phyloP scores from a whole-genome alignment of 2,329 filamentous ascomycete genomes.

The Fusarium cicatricum region DNA sequence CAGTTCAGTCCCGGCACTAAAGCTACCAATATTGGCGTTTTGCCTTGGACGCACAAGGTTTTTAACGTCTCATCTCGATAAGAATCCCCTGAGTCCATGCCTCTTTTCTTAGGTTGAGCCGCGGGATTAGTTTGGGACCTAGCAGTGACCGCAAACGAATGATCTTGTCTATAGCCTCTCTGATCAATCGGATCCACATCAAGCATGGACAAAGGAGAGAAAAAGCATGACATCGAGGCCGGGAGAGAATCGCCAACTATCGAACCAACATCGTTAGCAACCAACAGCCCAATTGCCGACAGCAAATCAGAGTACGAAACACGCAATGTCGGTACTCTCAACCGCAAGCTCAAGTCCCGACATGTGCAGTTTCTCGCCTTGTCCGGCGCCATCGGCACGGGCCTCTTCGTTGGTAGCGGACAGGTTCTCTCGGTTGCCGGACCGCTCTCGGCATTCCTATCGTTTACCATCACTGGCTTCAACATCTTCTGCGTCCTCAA shows the following conservation, averaged over 20 bases:
- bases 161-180: too few species aligned
- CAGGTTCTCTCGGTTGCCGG: background rate
- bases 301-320: constrained; percentile 16
- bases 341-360: constrained; percentile 21
- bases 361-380: constrained; percentile 7
- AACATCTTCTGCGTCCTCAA: constrained; percentile 4
- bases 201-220: constrained; percentile 17
- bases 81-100: background rate
- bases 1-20: background rate
- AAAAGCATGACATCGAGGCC: constrained; percentile 6
- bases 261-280: constrained; percentile 18
- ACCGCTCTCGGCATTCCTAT: background rate
- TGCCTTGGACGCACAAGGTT: background rate
- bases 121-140: too few species aligned
- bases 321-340: constrained; percentile 24
- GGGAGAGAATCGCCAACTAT: constrained; percentile 15
- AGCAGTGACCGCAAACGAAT: too few species aligned
- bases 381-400: constrained; percentile 6
- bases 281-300: constrained; percentile 12
- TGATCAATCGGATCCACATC: background rate
- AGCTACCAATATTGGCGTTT: too few species aligned
- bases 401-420: constrained; percentile 1
- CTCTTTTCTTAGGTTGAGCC: too few species aligned
- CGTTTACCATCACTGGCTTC: constrained; percentile 2
- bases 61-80: background rate